Percentiles rank a stretch among this genome's conserved stretches.
phyloP scores from a whole-genome alignment of 768 basidiomycete species.

The Serendipita sp. region DNA sequence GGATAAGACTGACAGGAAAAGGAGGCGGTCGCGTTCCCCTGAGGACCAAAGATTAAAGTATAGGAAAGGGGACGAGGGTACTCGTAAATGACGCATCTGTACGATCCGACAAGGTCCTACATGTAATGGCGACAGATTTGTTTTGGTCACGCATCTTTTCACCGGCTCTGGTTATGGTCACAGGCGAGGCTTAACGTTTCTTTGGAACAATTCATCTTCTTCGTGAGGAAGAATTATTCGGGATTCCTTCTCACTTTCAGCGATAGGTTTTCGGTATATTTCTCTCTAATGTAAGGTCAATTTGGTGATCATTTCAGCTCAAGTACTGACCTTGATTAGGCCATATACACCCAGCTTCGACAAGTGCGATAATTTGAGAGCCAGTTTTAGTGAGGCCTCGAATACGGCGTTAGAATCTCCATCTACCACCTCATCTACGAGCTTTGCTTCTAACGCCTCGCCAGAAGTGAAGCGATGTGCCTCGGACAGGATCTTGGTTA shows the following conservation, averaged over 20 bases:
- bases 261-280: not conserved
- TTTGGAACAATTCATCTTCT: not conserved
- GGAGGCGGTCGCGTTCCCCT: no score
- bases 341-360: constrained; percentile 12
- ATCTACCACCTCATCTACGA: constrained; percentile 23
- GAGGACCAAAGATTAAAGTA: no score
- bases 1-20: no score
- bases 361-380: constrained; percentile 2
- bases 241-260: not conserved
- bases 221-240: not conserved
- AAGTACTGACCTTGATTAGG: constrained; percentile 11
- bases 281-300: not conserved
- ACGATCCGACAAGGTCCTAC: no score
- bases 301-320: not conserved
- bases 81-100: no score
- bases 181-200: not conserved
- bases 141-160: no score
- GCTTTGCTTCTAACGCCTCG: constrained; percentile 18
- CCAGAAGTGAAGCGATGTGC: constrained; percentile 22
- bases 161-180: not conserved
- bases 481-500: constrained; percentile 20
- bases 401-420: constrained; percentile 12
- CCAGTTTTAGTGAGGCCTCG: constrained; percentile 10
- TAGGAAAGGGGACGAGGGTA: no score
- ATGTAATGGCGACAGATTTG: no score